Conservation (phyloP, 2,329 filamentous ascomycete genomes). For the Cyclaneusma minus region DNA sequence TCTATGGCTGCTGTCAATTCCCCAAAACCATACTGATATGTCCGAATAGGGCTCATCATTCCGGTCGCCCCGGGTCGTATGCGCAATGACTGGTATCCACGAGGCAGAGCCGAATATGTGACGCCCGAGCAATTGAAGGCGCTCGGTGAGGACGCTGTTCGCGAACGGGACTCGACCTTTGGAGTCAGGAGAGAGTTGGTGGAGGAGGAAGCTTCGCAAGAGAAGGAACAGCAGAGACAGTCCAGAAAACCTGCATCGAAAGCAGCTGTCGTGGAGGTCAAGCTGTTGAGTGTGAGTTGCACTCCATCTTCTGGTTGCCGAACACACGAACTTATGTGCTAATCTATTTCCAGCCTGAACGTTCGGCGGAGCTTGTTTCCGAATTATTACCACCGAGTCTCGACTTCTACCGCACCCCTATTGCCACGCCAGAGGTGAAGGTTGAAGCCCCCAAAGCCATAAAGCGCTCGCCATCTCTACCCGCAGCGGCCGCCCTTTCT, state of each 20-base stretch:
- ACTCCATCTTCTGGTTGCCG: not conserved
- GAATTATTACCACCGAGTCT: slow-evolving; percentile 12
- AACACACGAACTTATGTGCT: slow-evolving; percentile 3
- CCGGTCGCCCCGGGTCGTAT: slow-evolving; percentile 34
- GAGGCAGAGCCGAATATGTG: slow-evolving; percentile 34
- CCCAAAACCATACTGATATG: slow-evolving; percentile 12
- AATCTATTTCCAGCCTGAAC: slow-evolving; percentile 10
- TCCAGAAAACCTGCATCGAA: slow-evolving; percentile 1
- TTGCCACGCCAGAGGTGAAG: slow-evolving; percentile 5
- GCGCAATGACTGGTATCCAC: slow-evolving; percentile 37
- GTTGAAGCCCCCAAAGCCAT: slow-evolving; percentile 25
- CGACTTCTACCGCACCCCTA: slow-evolving; percentile 15
- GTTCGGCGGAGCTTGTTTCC: slow-evolving; percentile 10
- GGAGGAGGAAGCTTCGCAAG: slow-evolving; percentile 2
- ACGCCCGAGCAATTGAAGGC: slow-evolving; percentile 26
- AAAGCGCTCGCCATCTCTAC: slow-evolving; percentile 17
- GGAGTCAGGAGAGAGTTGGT: slow-evolving; percentile 4
- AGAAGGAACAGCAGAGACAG: slow-evolving; percentile 4
- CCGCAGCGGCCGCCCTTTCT: slow-evolving; percentile 11
- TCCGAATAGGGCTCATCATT: slow-evolving; percentile 30
- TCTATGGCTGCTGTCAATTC: not conserved
- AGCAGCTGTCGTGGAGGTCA: slow-evolving; percentile 7
- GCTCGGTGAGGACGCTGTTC: slow-evolving; percentile 26
- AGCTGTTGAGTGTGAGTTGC: slow-evolving; percentile 12
- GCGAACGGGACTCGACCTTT: slow-evolving; percentile 31